Evolutionary conservation across 2,329 filamentous ascomycete species (phyloP).

Genomic region (Xylariales sp.): DNA sequence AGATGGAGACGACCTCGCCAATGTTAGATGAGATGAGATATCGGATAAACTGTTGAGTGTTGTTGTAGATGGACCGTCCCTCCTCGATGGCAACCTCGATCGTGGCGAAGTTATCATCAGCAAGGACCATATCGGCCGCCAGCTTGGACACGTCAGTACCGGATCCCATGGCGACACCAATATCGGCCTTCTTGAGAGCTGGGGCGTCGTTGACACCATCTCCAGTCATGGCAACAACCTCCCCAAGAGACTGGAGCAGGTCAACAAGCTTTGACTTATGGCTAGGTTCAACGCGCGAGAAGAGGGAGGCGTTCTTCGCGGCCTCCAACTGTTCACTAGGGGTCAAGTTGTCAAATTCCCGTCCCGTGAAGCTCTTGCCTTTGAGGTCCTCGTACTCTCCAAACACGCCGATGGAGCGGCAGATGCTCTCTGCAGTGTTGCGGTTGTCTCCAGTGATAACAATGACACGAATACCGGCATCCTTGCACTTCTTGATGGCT

Average conservation of each 20-base stretch:
- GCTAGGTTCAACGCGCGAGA: slow-evolving; percentile 90
- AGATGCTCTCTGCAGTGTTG: slow-evolving; percentile 96
- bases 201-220: slow-evolving; percentile 98
- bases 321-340: slow-evolving; percentile 77
- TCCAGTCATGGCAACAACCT: slow-evolving; percentile 98
- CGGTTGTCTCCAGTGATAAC: slow-evolving; percentile 98
- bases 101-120: slow-evolving; percentile 98
- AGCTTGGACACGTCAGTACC: slow-evolving; percentile 96
- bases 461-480: slow-evolving; percentile 92
- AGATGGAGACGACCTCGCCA: slow-evolving; percentile 97
- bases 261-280: slow-evolving; percentile 99
- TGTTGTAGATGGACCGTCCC: slow-evolving; percentile 98
- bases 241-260: slow-evolving; percentile 83
- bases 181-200: slow-evolving; percentile 96
- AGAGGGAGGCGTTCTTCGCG: slow-evolving; percentile 80
- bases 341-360: slow-evolving; percentile 85
- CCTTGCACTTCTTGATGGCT: slow-evolving; percentile 84
- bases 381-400: slow-evolving; percentile 72
- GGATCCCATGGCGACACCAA: slow-evolving; percentile 97
- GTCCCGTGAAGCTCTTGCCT: slow-evolving; percentile 92
- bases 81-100: slow-evolving; percentile 96
- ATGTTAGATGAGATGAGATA: slow-evolving; percentile 99
- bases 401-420: slow-evolving; percentile 94
- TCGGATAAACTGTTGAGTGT: slow-evolving; percentile 98
- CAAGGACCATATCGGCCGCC: slow-evolving; percentile 96